Conservation (phyloP, 805 yeast genomes). For the Maudiozyma turicensis region DNA sequence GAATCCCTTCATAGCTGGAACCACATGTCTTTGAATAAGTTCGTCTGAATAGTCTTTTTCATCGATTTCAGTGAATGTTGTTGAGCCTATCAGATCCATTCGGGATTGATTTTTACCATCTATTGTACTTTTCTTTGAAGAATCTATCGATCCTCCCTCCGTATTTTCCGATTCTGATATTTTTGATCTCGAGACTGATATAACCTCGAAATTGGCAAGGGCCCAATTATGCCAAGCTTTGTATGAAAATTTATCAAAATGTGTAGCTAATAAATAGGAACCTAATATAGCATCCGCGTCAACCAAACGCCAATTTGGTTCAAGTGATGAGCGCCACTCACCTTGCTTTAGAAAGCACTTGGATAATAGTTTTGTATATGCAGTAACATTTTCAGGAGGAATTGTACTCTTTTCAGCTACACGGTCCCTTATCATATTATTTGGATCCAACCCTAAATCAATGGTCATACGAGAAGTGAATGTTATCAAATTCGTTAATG, state of each 20-base stretch:
- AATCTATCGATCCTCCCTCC: conserved; percentile 4
- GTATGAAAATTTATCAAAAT: conserved; percentile 87
- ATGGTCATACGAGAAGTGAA: conserved; percentile 86
- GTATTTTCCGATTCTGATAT: conserved; percentile 1
- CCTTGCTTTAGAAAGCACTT: conserved; percentile 96
- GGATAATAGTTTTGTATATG: conserved; percentile 76
- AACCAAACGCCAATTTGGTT: conserved; percentile 69
- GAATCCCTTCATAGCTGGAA: conserved; percentile 93
- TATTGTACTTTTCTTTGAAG: conserved; percentile 3
- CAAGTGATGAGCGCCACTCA: conserved; percentile 89
- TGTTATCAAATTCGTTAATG: conserved; percentile 73
- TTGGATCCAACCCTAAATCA: conserved; percentile 79
- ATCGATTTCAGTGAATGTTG: conserved; percentile 19
- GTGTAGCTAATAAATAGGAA: conserved; percentile 87
- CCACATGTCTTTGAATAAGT: conserved; percentile 74
- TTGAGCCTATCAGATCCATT: conserved; percentile 23
- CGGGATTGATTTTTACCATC: conserved; percentile 3
- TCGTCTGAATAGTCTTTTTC: conserved; percentile 35
- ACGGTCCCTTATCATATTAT: conserved; percentile 79
- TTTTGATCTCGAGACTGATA: conserved; percentile 45
- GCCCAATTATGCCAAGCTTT: conserved; percentile 99
- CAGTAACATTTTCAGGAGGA: conserved; percentile 58
- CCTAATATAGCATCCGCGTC: conserved; percentile 79
- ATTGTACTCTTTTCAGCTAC: conserved; percentile 48
- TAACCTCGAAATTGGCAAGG: conserved; percentile 90